phyloP scores from a whole-genome alignment of 441 rosid genomes.

The Populus hybrid region DNA sequence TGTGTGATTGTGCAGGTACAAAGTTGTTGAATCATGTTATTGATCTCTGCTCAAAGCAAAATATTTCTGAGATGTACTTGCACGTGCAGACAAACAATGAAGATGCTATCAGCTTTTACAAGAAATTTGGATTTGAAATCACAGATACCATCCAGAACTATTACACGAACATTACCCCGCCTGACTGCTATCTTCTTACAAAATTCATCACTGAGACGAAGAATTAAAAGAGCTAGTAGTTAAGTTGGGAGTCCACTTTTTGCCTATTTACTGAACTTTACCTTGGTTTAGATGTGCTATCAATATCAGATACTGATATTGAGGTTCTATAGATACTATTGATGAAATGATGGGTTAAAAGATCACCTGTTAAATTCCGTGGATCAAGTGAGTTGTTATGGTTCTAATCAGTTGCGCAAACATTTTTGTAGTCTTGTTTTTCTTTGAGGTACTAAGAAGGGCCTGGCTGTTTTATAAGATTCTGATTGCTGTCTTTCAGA shows the following conservation, averaged over 20 bases:
- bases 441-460: not conserved
- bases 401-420: not conserved
- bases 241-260: constrained; percentile 3
- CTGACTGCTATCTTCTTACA: constrained; percentile 74
- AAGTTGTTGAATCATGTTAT: constrained; percentile 79
- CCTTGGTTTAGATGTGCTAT: constrained; percentile 8
- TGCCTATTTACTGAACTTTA: constrained; percentile 10
- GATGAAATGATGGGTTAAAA: constrained; percentile 2
- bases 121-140: constrained; percentile 85
- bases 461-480: not conserved
- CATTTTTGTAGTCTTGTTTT: constrained; percentile 8
- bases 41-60: constrained; percentile 68
- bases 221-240: constrained; percentile 31
- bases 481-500: not conserved
- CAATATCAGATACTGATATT: constrained; percentile 13
- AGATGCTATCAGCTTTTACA: constrained; percentile 87
- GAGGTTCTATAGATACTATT: not conserved
- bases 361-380: not conserved
- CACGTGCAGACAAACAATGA: constrained; percentile 96
- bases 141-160: constrained; percentile 79
- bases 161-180: constrained; percentile 77
- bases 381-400: not conserved
- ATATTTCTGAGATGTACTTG: constrained; percentile 76
- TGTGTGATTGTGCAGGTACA: constrained; percentile 55
- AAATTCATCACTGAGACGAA: constrained; percentile 48